Evolutionary conservation across 306 rosid species (phyloP), one percentile per base, ranked within the genome.

Genomic region (Lathyrus tuberosus): DNA sequence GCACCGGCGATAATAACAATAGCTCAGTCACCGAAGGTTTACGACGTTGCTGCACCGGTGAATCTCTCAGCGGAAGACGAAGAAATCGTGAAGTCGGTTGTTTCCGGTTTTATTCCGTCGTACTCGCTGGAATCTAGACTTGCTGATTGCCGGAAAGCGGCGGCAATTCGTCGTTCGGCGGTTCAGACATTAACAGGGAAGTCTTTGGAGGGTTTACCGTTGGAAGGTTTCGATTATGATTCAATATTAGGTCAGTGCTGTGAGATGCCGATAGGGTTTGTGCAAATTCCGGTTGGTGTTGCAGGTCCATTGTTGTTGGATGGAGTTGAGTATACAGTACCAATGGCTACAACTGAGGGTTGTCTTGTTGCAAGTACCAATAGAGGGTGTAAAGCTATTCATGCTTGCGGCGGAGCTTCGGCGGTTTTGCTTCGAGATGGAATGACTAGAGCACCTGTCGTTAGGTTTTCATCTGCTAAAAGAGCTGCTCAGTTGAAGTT

Each of bases 331-430:
- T 89, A 79, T 46, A 84, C 91, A 0, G 86, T 92, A 7, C 96
- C 98, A 0, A 92, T 92, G 96, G 97, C 92, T 2, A 92, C 97
- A 4, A 92, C 97, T 0, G 97, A 92, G 16, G 98, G 98, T 1
- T 86, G 92, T 72, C 84, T 92, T 15, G 98, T 92, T 24, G 98
- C 98, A 0, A 92, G 98, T 71, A 84, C 98, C 2, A 92, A 92
- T 68, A 74, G 98, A 38, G 98, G 98, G 11, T 92, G 90, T 48
- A 92, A 92, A 56, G 98, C 98, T 44, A 92, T 92, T 42, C 70
- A 78, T 11, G 65, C 67, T 8, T 92, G 88, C 0, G 96, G 96
- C 13, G 98, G 98, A 26, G 96, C 98, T 57, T 43, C 74, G 6
- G 81, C 92, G 15, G 74, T 80, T 8, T 52, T 92, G 66, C 79